A percentile compares a stretch with the other conserved stretches of the same genome.
Evolutionary conservation across 1,284 basidiomycete species (phyloP).

Genomic region (Sparassis latifolia): DNA sequence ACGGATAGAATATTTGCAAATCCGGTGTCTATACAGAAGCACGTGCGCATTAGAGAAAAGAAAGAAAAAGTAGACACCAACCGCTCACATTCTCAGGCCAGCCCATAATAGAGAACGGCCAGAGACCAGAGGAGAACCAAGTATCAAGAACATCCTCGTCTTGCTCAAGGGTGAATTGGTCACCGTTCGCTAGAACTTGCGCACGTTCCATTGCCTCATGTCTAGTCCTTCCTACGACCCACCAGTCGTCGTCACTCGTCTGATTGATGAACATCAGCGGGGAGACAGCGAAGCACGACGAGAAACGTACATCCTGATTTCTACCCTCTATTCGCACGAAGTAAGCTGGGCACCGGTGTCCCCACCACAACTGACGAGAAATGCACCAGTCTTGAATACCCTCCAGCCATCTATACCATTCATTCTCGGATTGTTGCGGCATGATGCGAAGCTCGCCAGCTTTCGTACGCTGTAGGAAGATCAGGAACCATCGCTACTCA

Average conservation of each 20-base stretch:
- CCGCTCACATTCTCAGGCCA: constrained; percentile 78
- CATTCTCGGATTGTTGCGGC: constrained; percentile 72
- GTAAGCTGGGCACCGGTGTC: constrained; percentile 87
- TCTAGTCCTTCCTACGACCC: constrained; percentile 80
- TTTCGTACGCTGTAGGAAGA: constrained; percentile 56
- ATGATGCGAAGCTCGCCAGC: constrained; percentile 78
- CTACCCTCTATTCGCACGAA: constrained; percentile 77
- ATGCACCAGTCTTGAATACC: constrained; percentile 97
- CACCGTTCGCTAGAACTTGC: constrained; percentile 58
- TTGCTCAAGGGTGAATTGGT: constrained; percentile 75
- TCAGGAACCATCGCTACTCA: constrained; percentile 53
- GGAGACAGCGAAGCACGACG: background rate
- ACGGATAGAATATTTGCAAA: constrained; percentile 70
- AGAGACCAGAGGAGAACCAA: constrained; percentile 94
- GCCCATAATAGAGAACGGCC: constrained; percentile 95
- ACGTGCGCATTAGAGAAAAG: too few species aligned
- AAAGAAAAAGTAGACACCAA: background rate
- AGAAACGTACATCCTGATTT: constrained; percentile 54
- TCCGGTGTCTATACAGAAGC: constrained; percentile 6
- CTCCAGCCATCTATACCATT: constrained; percentile 94
- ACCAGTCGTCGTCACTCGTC: constrained; percentile 63
- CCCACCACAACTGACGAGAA: constrained; percentile 97
- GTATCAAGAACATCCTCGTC: constrained; percentile 96
- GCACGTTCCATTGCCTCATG: constrained; percentile 79
- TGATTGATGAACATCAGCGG: constrained; percentile 21